phyloP scores from a whole-genome alignment of 2,329 filamentous ascomycete species.

The Pyrenophora teres region DNA sequence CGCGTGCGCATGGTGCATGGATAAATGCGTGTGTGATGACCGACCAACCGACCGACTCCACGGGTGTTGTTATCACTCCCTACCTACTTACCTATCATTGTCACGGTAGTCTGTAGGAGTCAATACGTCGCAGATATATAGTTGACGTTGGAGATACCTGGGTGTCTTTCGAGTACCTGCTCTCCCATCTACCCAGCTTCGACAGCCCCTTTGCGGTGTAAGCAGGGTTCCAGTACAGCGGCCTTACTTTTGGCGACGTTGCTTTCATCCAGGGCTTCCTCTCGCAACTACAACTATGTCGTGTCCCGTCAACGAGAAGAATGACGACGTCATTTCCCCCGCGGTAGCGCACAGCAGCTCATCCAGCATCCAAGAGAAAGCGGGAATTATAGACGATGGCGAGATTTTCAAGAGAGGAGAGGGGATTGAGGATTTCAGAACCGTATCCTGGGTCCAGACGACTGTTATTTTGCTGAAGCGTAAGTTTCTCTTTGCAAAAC shows the following conservation, averaged over 20 bases:
- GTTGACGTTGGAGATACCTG: too few relatives aligned
- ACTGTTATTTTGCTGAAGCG: constrained; percentile 59
- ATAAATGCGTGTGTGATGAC: too few relatives aligned
- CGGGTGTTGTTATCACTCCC: too few relatives aligned
- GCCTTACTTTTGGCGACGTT: neutral
- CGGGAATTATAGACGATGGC: constrained; percentile 41
- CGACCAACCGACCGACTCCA: too few relatives aligned
- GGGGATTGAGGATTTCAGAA: constrained; percentile 58
- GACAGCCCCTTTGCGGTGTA: too few relatives aligned
- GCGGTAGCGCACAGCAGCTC: constrained; percentile 19
- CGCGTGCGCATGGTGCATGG: too few relatives aligned
- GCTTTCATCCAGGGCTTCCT: neutral
- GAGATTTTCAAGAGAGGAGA: constrained; percentile 58
- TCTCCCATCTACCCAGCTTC: too few relatives aligned
- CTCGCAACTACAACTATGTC: constrained; percentile 17
- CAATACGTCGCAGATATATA: too few relatives aligned
- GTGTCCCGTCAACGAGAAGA: constrained; percentile 24
- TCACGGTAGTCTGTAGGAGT: too few relatives aligned
- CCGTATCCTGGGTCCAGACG: constrained; percentile 58
- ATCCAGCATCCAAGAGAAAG: constrained; percentile 27
- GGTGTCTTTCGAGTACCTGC: too few relatives aligned
- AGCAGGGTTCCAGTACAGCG: too few relatives aligned
- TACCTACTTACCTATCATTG: too few relatives aligned
- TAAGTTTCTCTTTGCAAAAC: constrained; percentile 9
- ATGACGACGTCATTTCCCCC: constrained; percentile 29